phyloP scores from a whole-genome alignment of 768 basidiomycete genomes.

The Xerocomus brunneocitrinus region DNA sequence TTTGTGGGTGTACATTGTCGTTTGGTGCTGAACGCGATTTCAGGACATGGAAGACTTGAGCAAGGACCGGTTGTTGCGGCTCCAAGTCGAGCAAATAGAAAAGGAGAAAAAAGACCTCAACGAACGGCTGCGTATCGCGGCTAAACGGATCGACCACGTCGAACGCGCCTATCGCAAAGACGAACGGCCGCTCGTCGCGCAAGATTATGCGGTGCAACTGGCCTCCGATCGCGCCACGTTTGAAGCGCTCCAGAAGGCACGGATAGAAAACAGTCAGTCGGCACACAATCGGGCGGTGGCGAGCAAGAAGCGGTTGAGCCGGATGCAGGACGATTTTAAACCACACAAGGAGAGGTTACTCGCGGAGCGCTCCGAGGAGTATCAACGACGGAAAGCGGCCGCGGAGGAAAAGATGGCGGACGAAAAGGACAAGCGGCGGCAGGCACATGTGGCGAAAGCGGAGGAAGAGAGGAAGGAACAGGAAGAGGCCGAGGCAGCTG shows the following conservation, averaged over 20 bases:
- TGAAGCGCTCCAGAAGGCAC: slow-evolving; percentile 52
- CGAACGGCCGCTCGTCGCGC: slow-evolving; percentile 76
- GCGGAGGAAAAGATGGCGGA: slow-evolving; percentile 72
- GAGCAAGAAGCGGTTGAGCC: slow-evolving; percentile 67
- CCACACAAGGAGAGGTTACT: slow-evolving; percentile 49
- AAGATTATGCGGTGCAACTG: slow-evolving; percentile 88
- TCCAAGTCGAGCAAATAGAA: slow-evolving; percentile 93
- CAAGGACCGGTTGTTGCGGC: slow-evolving; percentile 78
- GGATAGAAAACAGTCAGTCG: slow-evolving; percentile 49
- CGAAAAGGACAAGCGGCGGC: slow-evolving; percentile 74
- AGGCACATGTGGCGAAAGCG: slow-evolving; percentile 54
- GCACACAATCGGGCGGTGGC: slow-evolving; percentile 64
- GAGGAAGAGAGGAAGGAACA: slow-evolving; percentile 38
- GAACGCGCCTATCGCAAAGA: slow-evolving; percentile 95
- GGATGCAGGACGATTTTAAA: slow-evolving; percentile 71
- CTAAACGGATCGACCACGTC: slow-evolving; percentile 91
- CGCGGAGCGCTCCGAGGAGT: slow-evolving; percentile 60
- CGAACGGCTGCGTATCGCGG: slow-evolving; percentile 73
- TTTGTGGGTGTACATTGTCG: slow-evolving; percentile 3
- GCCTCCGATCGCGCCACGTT: slow-evolving; percentile 67
- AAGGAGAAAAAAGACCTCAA: slow-evolving; percentile 90
- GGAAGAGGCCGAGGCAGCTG: slow-evolving; percentile 24
- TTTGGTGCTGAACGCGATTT: not conserved
- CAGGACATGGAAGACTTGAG: slow-evolving; percentile 82
- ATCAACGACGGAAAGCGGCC: slow-evolving; percentile 44